Evolutionary conservation across 2,329 filamentous ascomycete species (phyloP).

Genomic region (Trichoderma arundinaceum): DNA sequence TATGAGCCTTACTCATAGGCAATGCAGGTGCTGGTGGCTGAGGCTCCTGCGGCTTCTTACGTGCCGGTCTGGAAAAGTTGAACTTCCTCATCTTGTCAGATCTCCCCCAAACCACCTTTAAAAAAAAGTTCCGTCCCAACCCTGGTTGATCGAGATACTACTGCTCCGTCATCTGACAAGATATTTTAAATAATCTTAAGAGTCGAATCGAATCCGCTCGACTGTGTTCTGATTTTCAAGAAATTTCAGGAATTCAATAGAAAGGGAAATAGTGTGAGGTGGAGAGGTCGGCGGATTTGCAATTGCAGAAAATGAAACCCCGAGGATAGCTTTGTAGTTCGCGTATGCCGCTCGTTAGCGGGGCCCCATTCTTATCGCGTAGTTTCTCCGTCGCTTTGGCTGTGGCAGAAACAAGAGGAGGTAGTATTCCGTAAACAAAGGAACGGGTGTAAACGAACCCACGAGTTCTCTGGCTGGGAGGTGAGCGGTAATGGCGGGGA

Average conservation of each 20-base stretch:
- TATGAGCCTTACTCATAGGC: constrained; percentile 58
- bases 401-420: not conserved
- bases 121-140: constrained; percentile 25
- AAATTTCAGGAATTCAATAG: not conserved
- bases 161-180: constrained; percentile 21
- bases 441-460: not conserved
- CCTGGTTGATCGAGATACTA: constrained; percentile 17
- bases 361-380: constrained; percentile 14
- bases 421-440: not conserved
- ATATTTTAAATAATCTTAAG: not conserved
- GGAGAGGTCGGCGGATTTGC: constrained; percentile 3
- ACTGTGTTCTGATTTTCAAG: not conserved
- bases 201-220: not conserved
- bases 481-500: constrained; percentile 19
- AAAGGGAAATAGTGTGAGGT: constrained; percentile 1
- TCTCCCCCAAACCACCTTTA: constrained; percentile 10
- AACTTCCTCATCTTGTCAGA: constrained; percentile 51
- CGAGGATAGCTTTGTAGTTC: constrained; percentile 3
- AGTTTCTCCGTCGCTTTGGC: constrained; percentile 1
- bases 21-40: constrained; percentile 40
- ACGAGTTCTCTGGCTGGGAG: constrained; percentile 7
- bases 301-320: constrained; percentile 6
- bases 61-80: constrained; percentile 55
- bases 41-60: constrained; percentile 49
- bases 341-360: constrained; percentile 26